These are phyloP conservation scores for Penicillium occitanis DNA, from an alignment of 2,329 filamentous ascomycete species.

Conservation along the genomic window DNA sequence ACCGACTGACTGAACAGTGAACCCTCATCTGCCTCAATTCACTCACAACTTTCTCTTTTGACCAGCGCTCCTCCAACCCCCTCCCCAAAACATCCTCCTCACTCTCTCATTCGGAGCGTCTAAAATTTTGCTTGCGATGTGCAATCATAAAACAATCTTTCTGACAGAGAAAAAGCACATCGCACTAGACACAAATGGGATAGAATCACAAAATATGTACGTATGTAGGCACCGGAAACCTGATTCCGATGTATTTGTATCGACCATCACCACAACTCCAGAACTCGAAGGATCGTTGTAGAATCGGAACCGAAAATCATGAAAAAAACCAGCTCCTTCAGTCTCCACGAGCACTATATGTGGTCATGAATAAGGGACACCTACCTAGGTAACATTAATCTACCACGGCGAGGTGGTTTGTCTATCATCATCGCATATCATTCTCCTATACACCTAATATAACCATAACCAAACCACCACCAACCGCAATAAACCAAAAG, in stretches of 20 bases:
- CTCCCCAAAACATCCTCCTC: neutral
- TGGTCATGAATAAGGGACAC: too few species aligned
- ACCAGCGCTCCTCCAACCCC: constrained; percentile 36
- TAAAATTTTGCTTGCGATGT: too few species aligned
- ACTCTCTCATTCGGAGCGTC: neutral
- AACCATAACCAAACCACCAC: neutral
- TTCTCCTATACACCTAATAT: constrained; percentile 3
- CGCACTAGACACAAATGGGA: too few species aligned
- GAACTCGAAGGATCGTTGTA: neutral
- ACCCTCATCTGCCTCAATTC: constrained; percentile 42
- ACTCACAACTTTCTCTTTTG: constrained; percentile 38
- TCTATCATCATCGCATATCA: constrained; percentile 24
- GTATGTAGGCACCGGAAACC: neutral
- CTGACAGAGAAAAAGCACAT: too few species aligned
- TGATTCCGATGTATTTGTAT: neutral
- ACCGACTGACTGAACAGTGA: constrained; percentile 29
- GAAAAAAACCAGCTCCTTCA: too few species aligned
- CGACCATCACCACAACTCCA: neutral
- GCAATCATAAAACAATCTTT: too few species aligned
- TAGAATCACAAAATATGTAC: too few species aligned
- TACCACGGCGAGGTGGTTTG: too few species aligned
- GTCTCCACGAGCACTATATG: too few species aligned
- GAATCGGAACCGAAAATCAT: too few species aligned
- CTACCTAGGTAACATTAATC: too few species aligned
- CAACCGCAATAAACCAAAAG: neutral